These are phyloP conservation scores for Rutidosis leptorrhynchoides DNA, from an alignment of 129 eudicot species.

Conservation along the genomic window DNA sequence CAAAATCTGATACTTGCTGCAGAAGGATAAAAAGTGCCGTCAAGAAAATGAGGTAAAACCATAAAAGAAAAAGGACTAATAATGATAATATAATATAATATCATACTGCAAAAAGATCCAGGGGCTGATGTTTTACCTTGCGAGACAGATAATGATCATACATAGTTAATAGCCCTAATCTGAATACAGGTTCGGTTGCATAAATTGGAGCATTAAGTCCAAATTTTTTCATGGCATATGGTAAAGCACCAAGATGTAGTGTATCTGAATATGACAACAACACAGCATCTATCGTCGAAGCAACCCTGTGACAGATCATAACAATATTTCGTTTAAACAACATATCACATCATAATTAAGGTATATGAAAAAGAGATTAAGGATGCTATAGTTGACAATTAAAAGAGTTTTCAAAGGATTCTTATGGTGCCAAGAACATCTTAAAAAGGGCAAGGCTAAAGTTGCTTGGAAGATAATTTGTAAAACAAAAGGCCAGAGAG, in stretches of 20 bases:
- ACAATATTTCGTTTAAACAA: neutral
- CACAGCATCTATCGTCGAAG: slow-evolving; percentile 76
- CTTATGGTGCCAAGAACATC: too few species aligned
- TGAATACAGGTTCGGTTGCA: slow-evolving; percentile 81
- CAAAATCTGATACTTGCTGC: slow-evolving; percentile 98
- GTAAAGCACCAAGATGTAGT: slow-evolving; percentile 83
- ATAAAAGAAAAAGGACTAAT: neutral
- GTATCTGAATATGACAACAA: slow-evolving; percentile 88
- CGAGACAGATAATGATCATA: slow-evolving; percentile 83
- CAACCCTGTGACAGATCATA: slow-evolving; percentile 58
- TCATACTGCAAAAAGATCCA: slow-evolving; percentile 3
- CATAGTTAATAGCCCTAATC: slow-evolving; percentile 85
- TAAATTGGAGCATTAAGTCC: slow-evolving; percentile 78
- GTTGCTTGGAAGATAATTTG: too few species aligned
- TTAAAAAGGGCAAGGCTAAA: too few species aligned
- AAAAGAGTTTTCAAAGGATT: too few species aligned
- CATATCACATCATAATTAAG: neutral
- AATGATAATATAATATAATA: too few species aligned
- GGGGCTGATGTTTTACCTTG: slow-evolving; percentile 54
- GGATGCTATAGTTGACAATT: too few species aligned
- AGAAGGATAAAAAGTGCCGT: slow-evolving; percentile 1
- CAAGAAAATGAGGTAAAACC: slow-evolving; percentile 1
- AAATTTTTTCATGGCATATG: slow-evolving; percentile 80
- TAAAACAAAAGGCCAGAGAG: too few species aligned
- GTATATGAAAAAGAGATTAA: too few species aligned